These are phyloP conservation scores for Durotheca rogersii DNA, from an alignment of 495 filamentous ascomycete species.

Conservation along the genomic window DNA sequence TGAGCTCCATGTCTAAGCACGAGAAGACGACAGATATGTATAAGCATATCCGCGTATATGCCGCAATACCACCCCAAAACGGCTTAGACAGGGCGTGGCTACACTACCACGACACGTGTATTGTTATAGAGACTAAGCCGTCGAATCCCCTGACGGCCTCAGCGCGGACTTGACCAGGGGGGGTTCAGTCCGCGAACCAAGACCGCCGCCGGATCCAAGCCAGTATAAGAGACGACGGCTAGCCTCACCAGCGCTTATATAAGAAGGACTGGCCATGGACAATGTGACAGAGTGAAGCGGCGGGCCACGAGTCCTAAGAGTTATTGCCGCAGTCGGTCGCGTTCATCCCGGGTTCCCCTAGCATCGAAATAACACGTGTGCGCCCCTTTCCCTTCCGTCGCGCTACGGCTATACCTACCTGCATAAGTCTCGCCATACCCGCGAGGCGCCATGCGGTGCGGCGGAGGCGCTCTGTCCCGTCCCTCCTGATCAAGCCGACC, in stretches of 20 bases:
- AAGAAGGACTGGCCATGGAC: conserved; percentile 8
- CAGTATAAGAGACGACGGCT: conserved; percentile 18
- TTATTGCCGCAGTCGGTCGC: conserved; percentile 1
- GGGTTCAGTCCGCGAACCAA: conserved; percentile 15
- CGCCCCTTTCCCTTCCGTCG: no score
- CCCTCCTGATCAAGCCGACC: background rate
- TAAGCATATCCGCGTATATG: conserved; percentile 13
- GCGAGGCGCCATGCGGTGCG: background rate
- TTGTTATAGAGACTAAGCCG: no score
- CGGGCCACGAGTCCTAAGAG: conserved; percentile 9
- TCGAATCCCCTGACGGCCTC: conserved; percentile 15
- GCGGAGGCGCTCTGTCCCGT: conserved; percentile 3
- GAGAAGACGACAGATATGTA: background rate
- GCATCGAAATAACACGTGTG: no score
- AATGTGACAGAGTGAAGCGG: conserved; percentile 22
- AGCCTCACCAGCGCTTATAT: conserved; percentile 27
- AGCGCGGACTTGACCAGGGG: conserved; percentile 13
- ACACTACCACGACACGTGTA: conserved; percentile 15
- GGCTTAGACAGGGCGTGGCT: conserved; percentile 9
- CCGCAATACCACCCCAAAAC: conserved; percentile 16
- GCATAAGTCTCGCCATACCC: background rate
- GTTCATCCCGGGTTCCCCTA: no score
- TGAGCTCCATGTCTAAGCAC: conserved; percentile 8
- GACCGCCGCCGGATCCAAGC: conserved; percentile 13
- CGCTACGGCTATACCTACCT: no score